Evolutionary conservation across 2,329 filamentous ascomycete species (phyloP).

Genomic region (Penicillium freii): DNA sequence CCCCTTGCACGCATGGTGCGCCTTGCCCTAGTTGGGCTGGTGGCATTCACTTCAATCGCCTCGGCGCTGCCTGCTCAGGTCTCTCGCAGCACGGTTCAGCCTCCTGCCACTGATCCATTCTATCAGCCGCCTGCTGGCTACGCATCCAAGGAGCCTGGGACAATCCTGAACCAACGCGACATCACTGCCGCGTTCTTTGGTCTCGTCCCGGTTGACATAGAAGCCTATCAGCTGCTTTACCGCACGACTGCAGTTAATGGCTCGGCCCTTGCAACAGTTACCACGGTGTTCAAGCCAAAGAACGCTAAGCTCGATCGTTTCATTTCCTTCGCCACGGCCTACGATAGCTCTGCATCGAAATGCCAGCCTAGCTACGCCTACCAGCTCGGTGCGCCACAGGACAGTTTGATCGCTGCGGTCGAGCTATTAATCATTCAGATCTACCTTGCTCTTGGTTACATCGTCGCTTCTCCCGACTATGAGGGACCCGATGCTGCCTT

Average conservation of each 20-base stretch:
- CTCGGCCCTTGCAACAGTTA: slow-evolving; percentile 40
- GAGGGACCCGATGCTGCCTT: slow-evolving; percentile 50
- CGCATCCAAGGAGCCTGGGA: slow-evolving; percentile 22
- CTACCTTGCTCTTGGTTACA: slow-evolving; percentile 47
- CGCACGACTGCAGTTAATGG: slow-evolving; percentile 41
- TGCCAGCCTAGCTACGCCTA: slow-evolving; percentile 33
- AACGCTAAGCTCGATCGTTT: slow-evolving; percentile 30
- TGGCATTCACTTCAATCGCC: slow-evolving; percentile 3
- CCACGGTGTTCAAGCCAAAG: slow-evolving; percentile 42
- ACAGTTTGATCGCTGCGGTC: slow-evolving; percentile 35
- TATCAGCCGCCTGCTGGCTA: slow-evolving; percentile 29
- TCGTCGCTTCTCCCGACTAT: slow-evolving; percentile 50
- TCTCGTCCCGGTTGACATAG: slow-evolving; percentile 23
- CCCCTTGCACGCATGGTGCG: slow-evolving; percentile 8
- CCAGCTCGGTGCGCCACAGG: slow-evolving; percentile 33
- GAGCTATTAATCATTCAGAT: slow-evolving; percentile 33
- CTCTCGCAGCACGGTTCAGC: neutral
- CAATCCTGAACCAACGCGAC: slow-evolving; percentile 24
- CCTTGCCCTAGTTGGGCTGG: slow-evolving; percentile 1
- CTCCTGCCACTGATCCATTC: slow-evolving; percentile 27
- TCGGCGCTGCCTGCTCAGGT: slow-evolving; percentile 1
- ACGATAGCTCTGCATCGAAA: slow-evolving; percentile 28
- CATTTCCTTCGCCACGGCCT: slow-evolving; percentile 46
- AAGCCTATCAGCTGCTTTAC: slow-evolving; percentile 42
- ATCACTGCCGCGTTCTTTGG: slow-evolving; percentile 24